Evolutionary conservation across 179 eudicot genomes (phyloP).

Genomic region (Silene noctiflora): DNA sequence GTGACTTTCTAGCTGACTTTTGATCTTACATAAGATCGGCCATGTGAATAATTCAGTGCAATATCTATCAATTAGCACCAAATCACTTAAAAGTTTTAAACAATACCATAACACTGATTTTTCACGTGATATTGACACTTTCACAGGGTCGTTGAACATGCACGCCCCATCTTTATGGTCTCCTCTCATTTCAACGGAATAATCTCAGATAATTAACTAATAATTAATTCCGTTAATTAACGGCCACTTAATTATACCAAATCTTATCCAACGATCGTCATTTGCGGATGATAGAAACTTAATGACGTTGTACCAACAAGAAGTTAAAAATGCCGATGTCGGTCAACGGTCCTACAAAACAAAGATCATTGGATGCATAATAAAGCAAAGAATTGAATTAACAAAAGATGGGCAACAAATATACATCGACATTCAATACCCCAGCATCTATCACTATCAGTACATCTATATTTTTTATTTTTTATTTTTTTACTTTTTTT

Average conservation of each 20-base stretch:
- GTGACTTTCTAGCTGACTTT: no score
- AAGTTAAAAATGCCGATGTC: conserved; percentile 5
- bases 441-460: conserved; percentile 4
- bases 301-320: not conserved
- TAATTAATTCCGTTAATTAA: not conserved
- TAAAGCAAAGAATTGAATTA: conserved; percentile 11
- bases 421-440: conserved; percentile 16
- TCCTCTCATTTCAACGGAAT: conserved; percentile 7
- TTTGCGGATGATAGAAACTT: not conserved
- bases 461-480: not conserved
- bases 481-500: not conserved
- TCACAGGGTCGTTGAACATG: not conserved
- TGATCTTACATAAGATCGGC: no score
- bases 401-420: conserved; percentile 13
- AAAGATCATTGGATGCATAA: not conserved
- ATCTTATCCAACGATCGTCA: conserved; percentile 9
- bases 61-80: no score
- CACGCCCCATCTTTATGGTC: not conserved
- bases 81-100: not conserved
- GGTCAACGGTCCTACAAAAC: not conserved
- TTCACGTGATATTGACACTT: conserved; percentile 5
- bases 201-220: not conserved
- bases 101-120: not conserved
- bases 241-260: not conserved
- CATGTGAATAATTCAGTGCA: no score